Percentiles rank a stretch among this genome's conserved stretches.
These are phyloP conservation scores for Fraxinus greggii DNA, from an alignment of 305 asterid species.

Conservation along the genomic window DNA sequence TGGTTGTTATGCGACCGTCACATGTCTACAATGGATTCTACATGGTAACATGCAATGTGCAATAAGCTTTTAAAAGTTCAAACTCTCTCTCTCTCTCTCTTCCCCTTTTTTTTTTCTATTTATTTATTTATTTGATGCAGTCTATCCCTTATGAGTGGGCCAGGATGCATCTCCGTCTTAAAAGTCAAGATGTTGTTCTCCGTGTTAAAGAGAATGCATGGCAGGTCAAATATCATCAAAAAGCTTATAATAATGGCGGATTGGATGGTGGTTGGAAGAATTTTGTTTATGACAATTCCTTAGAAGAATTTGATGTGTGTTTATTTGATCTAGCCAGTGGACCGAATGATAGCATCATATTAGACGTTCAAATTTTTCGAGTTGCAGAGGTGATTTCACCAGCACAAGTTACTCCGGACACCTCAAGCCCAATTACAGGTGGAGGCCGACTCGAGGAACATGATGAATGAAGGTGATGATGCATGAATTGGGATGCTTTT, in stretches of 20 bases:
- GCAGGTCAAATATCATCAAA: conserved; percentile 17
- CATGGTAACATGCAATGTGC: conserved; percentile 25
- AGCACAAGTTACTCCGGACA: neutral
- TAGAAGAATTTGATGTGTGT: conserved; percentile 37
- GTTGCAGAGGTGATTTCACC: conserved; percentile 28
- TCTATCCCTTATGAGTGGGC: conserved; percentile 40
- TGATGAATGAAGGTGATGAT: neutral
- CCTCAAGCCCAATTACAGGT: neutral
- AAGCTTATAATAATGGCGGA: conserved; percentile 13
- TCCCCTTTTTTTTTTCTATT: neutral
- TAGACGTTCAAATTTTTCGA: conserved; percentile 31
- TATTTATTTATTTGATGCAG: conserved; percentile 26
- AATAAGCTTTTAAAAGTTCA: neutral
- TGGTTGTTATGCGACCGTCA: conserved; percentile 34
- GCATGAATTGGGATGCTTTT: neutral
- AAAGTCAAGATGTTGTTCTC: conserved; percentile 16
- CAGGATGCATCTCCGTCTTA: conserved; percentile 16
- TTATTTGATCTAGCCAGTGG: conserved; percentile 10
- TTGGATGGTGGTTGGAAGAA: conserved; percentile 36
- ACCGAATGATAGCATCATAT: neutral
- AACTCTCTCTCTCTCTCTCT: neutral
- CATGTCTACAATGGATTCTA: conserved; percentile 33
- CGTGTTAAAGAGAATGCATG: conserved; percentile 25
- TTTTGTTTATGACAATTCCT: conserved; percentile 30
- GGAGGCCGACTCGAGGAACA: neutral